Base-by-base conservation (phyloP, 2,329 filamentous ascomycete species). In the Sarocladiaceae sp. region DNA sequence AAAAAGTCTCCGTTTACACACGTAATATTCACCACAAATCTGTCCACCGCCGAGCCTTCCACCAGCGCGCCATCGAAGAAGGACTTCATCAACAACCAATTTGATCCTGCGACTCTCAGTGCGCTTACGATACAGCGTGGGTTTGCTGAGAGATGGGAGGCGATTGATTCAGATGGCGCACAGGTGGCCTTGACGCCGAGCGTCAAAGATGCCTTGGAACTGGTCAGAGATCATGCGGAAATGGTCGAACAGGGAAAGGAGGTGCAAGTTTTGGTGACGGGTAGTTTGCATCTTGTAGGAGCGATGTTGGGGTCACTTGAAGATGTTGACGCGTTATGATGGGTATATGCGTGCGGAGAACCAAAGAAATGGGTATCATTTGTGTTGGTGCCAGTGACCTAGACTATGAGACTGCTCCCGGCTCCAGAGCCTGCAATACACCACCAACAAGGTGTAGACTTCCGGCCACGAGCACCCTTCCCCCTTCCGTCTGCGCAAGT, bases 371-470 rank as follows among this genome's bases (percentile, higher is more conserved):
- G 56, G 37, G 35, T 46, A 23, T 46, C 40, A 17, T 29, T 42
- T n/a, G 8, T 23, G 25, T 23, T 25, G 10, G 4, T 23, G 7
- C 20, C 4, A 20, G 7, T 23, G 37, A 17, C 12, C 11, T 25
- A 6, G n/a, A 11, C 33, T 51, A 74, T 36, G 67, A 61, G 57
- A 68, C 60, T 53, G 60, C 60, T 12, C 70, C 68, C 8, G 74
- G 73, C 60, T 76, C 89, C 54, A 95, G 67, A 1, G 88, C 83
- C 65, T 88, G 85, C 50, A 96, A 72, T 42, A 91, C 74, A 11
- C 87, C 88, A 7, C 91, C 90, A 1, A 92, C 90, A 35, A 96
- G 76, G 73, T 96, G 87, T 62, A 96, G 71, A 65, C 90, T 95
- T 2, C 91, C 91, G 13, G 91, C 96, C 10, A 90, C 84, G 52